phyloP scores from a whole-genome alignment of 768 basidiomycete genomes.

The Omphalotus guepiniiformis region DNA sequence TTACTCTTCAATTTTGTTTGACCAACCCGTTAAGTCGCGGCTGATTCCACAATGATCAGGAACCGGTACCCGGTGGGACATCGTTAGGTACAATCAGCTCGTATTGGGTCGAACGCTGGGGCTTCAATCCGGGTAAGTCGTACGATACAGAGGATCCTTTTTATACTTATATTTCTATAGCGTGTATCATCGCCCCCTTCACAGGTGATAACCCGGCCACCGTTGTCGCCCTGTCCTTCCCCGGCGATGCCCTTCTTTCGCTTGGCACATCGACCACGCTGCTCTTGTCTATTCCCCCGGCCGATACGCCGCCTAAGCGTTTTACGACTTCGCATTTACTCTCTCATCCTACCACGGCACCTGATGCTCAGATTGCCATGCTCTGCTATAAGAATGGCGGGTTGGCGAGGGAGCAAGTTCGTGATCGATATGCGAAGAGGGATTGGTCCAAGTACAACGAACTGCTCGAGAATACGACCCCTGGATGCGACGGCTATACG shows the following conservation, averaged over 20 bases:
- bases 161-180: constrained; percentile 27
- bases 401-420: constrained; percentile 73
- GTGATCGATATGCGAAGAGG: constrained; percentile 55
- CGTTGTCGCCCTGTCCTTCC: constrained; percentile 65
- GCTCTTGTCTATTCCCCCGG: constrained; percentile 70
- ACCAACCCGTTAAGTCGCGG: too few species aligned
- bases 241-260: constrained; percentile 81
- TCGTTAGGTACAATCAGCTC: constrained; percentile 57
- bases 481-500: constrained; percentile 56
- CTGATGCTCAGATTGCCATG: constrained; percentile 76
- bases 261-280: constrained; percentile 88
- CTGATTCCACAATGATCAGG: constrained; percentile 18
- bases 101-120: constrained; percentile 77
- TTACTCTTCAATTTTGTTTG: background rate
- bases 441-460: constrained; percentile 72
- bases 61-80: constrained; percentile 71
- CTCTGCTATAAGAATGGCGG: constrained; percentile 90
- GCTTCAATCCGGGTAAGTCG: constrained; percentile 57
- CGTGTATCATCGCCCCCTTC: constrained; percentile 78
- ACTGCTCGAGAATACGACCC: constrained; percentile 47
- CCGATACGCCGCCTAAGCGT: constrained; percentile 58
- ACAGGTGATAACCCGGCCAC: constrained; percentile 91
- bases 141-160: background rate
- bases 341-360: constrained; percentile 58
- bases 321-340: constrained; percentile 75